Evolutionary conservation across 148 eudicot genomes (phyloP).

Genomic region (Rhododendron molle): DNA sequence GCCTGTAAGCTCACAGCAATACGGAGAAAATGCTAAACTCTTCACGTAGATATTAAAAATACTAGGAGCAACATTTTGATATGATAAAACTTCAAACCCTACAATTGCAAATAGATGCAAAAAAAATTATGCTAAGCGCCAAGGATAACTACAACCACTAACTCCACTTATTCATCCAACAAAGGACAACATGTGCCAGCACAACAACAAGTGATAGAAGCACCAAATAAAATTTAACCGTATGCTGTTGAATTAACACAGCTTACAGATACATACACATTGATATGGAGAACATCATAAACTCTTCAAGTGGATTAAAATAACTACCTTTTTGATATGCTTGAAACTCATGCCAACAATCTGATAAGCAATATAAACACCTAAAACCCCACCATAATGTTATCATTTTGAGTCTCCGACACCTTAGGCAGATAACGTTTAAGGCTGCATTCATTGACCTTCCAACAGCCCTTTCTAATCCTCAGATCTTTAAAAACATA

Average conservation of each 20-base stretch:
- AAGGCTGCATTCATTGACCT: neutral
- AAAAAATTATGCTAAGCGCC: neutral
- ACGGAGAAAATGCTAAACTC: neutral
- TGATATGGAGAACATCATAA: neutral
- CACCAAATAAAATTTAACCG: neutral
- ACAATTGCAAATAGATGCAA: neutral
- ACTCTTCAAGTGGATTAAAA: neutral
- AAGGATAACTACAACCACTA: neutral
- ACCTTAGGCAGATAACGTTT: neutral
- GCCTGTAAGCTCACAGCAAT: neutral
- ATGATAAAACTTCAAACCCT: neutral
- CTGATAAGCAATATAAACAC: neutral
- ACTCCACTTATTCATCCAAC: neutral
- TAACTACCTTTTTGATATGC: neutral
- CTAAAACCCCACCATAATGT: neutral
- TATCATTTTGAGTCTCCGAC: neutral
- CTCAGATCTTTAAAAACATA: neutral
- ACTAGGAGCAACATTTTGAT: neutral
- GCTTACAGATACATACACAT: neutral
- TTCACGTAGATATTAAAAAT: neutral
- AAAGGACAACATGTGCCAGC: neutral
- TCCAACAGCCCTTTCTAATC: neutral
- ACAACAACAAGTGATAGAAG: neutral
- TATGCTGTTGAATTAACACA: neutral
- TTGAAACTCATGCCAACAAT: neutral